Evolutionary conservation across 345 rosid species (phyloP), one percentile per base, ranked within the genome.

Genomic region (Lepidium aucheri): DNA sequence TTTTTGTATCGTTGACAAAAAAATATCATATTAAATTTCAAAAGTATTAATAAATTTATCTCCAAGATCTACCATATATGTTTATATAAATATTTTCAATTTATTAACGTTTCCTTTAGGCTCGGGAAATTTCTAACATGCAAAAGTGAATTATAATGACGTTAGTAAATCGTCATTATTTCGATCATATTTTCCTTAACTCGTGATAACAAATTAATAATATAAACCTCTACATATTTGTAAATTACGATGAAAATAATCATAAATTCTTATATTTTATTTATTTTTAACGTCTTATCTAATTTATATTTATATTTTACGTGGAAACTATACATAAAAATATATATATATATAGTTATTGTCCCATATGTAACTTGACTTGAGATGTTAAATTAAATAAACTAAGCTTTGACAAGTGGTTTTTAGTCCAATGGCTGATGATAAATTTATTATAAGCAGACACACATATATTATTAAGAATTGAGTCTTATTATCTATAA

Each of bases 111-210:
- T 58, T 14, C 8, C 32, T 47, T 60, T 42, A 43, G 60, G 47
- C 46, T 36, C 2, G 54, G 15, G 74, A 69, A 69, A 35, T 18
- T 51, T 68, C 66, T 39, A 59, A 59, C 60, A 54, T 69, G 68
- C 42, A 41, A 35, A 44, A 35, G 20, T 52, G 60, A 60, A 67
- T 34, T 43, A 26, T 50, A 36, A 58, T 68, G 67, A 69, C 74
- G 67, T 60, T 42, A 8, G 3, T 52, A 60, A 42, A 17, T 58
- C 68, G 39, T 69, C 74, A 60, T 39, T 51, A 34, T 32, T 14
- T 60, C 9, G 26, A 30, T 58, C 59, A 22, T 22, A 56, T 55
- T 41, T 22, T 35, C 11, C 2, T 2, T 4, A 11, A 42, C 52
- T 4, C 6, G 39, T 52, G 39, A 14, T 15, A 53, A 54, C 7